Conservation (phyloP, 192 early-diverging fungal species). For the Coemansia sp. region DNA sequence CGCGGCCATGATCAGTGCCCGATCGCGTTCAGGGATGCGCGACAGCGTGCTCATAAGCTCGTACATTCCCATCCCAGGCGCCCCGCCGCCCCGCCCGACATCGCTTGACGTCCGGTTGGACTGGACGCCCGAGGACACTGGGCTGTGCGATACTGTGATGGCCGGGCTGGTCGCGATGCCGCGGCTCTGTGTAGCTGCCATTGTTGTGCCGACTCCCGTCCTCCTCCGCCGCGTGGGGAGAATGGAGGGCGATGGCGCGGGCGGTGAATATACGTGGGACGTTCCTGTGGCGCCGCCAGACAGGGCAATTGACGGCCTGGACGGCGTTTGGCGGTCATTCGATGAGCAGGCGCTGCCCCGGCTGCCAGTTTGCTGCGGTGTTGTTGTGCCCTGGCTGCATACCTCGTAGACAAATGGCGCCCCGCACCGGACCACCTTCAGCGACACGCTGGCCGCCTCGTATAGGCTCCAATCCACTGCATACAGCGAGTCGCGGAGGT, state of each 20-base stretch:
- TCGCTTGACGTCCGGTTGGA: constrained; percentile 13
- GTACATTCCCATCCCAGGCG: constrained; percentile 10
- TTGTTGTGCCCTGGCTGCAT: constrained; percentile 2
- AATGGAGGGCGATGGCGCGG: constrained; percentile 18
- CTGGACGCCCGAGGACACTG: constrained; percentile 10
- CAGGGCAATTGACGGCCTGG: constrained; percentile 1
- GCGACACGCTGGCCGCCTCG: constrained; percentile 40
- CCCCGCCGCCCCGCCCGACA: background rate
- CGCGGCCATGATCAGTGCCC: constrained; percentile 29
- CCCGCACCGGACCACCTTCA: constrained; percentile 33
- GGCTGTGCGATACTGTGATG: constrained; percentile 4
- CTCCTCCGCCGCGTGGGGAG: constrained; percentile 25
- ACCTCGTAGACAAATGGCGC: constrained; percentile 38
- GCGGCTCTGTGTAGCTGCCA: constrained; percentile 5
- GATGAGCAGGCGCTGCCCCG: constrained; percentile 19
- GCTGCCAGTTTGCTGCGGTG: constrained; percentile 5
- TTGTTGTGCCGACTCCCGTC: constrained; percentile 5
- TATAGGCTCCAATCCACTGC: constrained; percentile 47
- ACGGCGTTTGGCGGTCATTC: constrained; percentile 7
- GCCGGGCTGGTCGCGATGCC: constrained; percentile 1
- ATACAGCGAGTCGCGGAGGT: constrained; percentile 47
- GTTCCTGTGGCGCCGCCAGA: constrained; percentile 1
- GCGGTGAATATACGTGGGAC: constrained; percentile 22
- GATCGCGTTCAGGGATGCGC: constrained; percentile 36
- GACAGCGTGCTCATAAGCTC: constrained; percentile 36